phyloP scores from a whole-genome alignment of 192 early-diverging fungal species.

The Thamnidium elegans region DNA sequence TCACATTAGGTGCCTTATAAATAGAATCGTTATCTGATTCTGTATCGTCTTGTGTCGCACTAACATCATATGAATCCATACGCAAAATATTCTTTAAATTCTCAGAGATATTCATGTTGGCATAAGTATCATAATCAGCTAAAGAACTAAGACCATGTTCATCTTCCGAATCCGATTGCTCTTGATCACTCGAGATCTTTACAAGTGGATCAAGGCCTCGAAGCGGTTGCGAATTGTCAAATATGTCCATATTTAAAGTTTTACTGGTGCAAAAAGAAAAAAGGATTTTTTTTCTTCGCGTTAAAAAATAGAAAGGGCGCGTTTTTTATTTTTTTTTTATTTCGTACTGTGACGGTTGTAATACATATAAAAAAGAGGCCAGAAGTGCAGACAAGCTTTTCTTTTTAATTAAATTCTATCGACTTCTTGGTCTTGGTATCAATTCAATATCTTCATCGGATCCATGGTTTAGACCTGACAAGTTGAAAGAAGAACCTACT shows the following conservation, averaged over 20 bases:
- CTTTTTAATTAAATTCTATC: too few relatives aligned
- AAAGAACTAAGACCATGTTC: background rate
- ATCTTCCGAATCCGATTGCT: conserved; percentile 25
- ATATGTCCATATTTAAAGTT: background rate
- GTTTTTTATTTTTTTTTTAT: too few relatives aligned
- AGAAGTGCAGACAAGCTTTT: too few relatives aligned
- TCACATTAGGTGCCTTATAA: background rate
- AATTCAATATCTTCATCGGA: conserved; percentile 28
- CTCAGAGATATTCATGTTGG: conserved; percentile 7
- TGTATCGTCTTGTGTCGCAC: background rate
- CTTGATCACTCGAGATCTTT: background rate
- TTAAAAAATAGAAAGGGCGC: too few relatives aligned
- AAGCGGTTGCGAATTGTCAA: background rate
- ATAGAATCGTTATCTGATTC: conserved; percentile 1
- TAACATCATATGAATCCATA: background rate
- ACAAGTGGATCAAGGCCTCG: background rate
- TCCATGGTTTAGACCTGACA: conserved; percentile 41
- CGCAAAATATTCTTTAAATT: conserved; percentile 19
- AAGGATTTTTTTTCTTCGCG: too few relatives aligned
- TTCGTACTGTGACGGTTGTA: too few relatives aligned
- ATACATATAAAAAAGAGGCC: too few relatives aligned
- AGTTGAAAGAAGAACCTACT: conserved; percentile 16
- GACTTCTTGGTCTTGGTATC: background rate
- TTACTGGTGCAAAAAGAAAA: too few relatives aligned
- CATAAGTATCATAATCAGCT: background rate